Percentiles rank a stretch among this genome's conserved stretches.
Evolutionary conservation across 2,329 filamentous ascomycete genomes (phyloP).

Genomic region (Nannizziopsis barbatae): DNA sequence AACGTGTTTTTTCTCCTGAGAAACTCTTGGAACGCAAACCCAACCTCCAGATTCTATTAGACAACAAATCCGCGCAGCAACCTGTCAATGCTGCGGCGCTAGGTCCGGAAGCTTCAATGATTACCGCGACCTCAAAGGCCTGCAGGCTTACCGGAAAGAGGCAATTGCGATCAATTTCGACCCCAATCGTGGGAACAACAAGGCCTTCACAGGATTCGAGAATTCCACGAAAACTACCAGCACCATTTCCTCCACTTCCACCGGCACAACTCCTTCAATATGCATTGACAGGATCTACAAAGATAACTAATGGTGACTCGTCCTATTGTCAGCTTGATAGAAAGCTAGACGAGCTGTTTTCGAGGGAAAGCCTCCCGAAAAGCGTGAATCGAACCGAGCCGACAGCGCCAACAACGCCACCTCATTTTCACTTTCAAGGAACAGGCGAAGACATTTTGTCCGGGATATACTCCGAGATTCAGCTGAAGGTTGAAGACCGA

Average conservation of each 20-base stretch:
- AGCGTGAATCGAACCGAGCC: neutral
- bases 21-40: too few relatives aligned
- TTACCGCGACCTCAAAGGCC: constrained; percentile 4
- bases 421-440: neutral
- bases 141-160: constrained; percentile 2
- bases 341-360: constrained; percentile 18
- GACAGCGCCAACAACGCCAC: neutral
- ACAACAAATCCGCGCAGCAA: constrained; percentile 1
- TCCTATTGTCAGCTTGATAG: constrained; percentile 11
- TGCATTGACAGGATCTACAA: constrained; percentile 21
- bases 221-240: constrained; percentile 6
- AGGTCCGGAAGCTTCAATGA: constrained; percentile 5
- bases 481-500: constrained; percentile 4
- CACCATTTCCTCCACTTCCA: constrained; percentile 9
- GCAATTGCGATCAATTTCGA: neutral
- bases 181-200: neutral
- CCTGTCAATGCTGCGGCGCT: constrained; percentile 7
- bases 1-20: too few relatives aligned
- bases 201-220: neutral
- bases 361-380: constrained; percentile 2
- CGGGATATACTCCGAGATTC: constrained; percentile 8
- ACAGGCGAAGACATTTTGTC: constrained; percentile 4
- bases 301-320: constrained; percentile 5
- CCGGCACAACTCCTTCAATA: constrained; percentile 27
- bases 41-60: neutral